Evolutionary conservation across 2,329 filamentous ascomycete species (phyloP).

Genomic region (Penicillium sp.): DNA sequence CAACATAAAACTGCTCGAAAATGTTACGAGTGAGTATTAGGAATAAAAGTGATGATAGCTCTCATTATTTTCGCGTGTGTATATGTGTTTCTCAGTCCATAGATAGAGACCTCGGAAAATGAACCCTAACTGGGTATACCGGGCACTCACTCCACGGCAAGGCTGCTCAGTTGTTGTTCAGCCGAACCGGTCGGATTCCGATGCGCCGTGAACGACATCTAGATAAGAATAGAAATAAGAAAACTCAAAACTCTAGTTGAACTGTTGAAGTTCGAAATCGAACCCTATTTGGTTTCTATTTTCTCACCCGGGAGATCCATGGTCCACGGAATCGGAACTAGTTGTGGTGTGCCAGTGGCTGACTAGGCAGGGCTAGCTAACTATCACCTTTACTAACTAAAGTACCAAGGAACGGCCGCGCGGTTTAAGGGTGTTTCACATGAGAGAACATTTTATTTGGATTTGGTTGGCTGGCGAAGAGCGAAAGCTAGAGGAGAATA

Average conservation of each 20-base stretch:
- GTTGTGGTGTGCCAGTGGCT: neutral
- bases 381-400: no score
- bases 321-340: neutral
- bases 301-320: neutral
- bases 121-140: no score
- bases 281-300: neutral
- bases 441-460: neutral
- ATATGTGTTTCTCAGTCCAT: no score
- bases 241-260: neutral
- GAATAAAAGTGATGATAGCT: no score
- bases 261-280: neutral
- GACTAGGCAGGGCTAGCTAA: neutral
- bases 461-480: neutral
- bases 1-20: no score
- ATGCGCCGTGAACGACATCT: no score
- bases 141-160: no score
- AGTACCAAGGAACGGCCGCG: neutral
- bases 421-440: neutral
- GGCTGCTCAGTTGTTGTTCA: no score
- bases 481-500: neutral
- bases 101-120: no score
- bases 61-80: no score
- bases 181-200: no score
- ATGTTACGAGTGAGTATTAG: no score
- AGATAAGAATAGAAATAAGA: neutral